Conservation (phyloP, 345 rosid genomes). For the Gossypium rotundifolium region DNA sequence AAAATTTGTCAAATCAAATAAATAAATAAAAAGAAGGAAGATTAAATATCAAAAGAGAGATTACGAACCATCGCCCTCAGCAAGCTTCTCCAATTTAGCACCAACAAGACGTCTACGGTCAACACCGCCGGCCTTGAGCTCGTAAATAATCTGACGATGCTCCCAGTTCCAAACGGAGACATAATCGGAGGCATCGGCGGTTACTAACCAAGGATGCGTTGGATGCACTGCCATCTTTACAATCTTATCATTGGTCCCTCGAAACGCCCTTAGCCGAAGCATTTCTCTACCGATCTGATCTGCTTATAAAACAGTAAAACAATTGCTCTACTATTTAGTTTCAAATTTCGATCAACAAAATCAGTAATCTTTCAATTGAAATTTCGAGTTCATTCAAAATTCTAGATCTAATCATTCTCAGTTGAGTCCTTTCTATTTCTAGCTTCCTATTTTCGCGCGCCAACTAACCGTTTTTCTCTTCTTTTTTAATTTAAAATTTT, state of each 20-base stretch:
- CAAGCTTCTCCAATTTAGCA: conserved; percentile 93
- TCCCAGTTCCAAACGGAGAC: conserved; percentile 99
- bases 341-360: neutral
- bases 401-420: conserved; percentile 2
- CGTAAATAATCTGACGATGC: conserved; percentile 96
- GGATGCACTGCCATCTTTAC: conserved; percentile 96
- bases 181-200: conserved; percentile 92
- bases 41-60: neutral
- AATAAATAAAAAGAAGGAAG: neutral
- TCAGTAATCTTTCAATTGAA: neutral
- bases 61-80: conserved; percentile 86
- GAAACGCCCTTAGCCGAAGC: conserved; percentile 89
- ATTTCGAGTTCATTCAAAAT: neutral
- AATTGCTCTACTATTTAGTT: neutral
- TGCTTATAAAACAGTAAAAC: neutral
- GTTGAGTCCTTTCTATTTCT: neutral
- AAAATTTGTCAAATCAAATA: neutral
- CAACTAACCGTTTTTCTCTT: neutral
- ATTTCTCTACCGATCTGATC: conserved; percentile 33
- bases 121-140: conserved; percentile 94
- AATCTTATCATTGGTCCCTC: conserved; percentile 72
- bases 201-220: conserved; percentile 98
- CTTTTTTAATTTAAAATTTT: too few species aligned
- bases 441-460: neutral
- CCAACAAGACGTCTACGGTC: conserved; percentile 96